A percentile compares a stretch with the other conserved stretches of the same genome.
These are phyloP conservation scores for Torulaspora globosa DNA, from an alignment of 1,139 yeast genomes.

Conservation along the genomic window DNA sequence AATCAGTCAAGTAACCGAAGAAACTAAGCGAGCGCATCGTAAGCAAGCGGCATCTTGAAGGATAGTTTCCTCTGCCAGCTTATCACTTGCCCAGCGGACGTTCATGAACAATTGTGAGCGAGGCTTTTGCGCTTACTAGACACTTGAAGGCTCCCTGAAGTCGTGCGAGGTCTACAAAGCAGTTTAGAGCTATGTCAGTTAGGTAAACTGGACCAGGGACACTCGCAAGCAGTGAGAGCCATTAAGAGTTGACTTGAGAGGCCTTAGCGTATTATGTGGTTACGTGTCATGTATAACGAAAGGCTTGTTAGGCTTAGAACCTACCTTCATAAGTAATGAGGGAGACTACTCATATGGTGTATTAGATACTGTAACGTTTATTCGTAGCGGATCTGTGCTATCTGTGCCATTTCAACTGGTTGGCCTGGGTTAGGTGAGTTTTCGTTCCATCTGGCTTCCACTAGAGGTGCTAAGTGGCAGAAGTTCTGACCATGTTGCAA, in stretches of 20 bases:
- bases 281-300: neutral
- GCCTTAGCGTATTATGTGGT: too few relatives aligned
- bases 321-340: neutral
- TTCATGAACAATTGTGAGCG: neutral
- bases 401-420: neutral
- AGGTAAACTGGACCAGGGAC: too few relatives aligned
- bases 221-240: too few relatives aligned
- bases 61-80: neutral
- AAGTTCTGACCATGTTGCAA: constrained; percentile 3
- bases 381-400: neutral
- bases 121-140: neutral
- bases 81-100: neutral
- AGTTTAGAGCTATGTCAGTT: too few relatives aligned
- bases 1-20: neutral
- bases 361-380: neutral
- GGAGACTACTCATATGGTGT: neutral
- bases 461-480: neutral
- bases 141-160: neutral
- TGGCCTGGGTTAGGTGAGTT: neutral
- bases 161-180: neutral
- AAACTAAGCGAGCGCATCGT: neutral
- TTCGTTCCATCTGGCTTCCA: neutral
- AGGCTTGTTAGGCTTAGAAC: neutral
- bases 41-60: neutral
- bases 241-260: too few relatives aligned